Evolutionary conservation across 495 filamentous ascomycete genomes (phyloP).

Genomic region (Haplographium delicatum): DNA sequence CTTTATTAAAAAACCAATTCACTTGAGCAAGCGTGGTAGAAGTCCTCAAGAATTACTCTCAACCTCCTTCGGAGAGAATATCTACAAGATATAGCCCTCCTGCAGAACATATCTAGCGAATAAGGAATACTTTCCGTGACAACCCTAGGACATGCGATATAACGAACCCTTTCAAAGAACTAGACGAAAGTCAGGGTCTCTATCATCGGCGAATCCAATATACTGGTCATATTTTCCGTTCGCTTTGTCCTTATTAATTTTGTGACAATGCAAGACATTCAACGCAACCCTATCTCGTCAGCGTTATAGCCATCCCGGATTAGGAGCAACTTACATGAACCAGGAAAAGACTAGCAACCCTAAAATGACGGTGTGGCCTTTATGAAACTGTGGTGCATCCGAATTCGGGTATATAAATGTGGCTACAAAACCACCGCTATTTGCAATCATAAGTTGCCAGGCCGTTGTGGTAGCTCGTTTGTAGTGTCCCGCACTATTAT

Average conservation of each 20-base stretch:
- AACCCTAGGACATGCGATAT: too few species aligned
- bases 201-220: slow-evolving; percentile 55
- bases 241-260: slow-evolving; percentile 61
- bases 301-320: not conserved
- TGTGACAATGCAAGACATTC: slow-evolving; percentile 61
- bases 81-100: too few species aligned
- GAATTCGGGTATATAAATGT: slow-evolving; percentile 61
- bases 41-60: too few species aligned
- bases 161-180: too few species aligned
- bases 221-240: slow-evolving; percentile 57
- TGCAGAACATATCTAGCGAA: too few species aligned
- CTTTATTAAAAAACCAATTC: too few species aligned
- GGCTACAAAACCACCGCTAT: slow-evolving; percentile 66
- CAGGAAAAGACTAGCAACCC: slow-evolving; percentile 53
- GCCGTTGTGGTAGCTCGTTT: slow-evolving; percentile 76
- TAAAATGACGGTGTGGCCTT: slow-evolving; percentile 56
- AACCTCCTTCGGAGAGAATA: too few species aligned
- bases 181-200: slow-evolving; percentile 60
- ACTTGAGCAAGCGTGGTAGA: too few species aligned
- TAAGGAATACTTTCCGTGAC: too few species aligned
- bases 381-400: slow-evolving; percentile 51
- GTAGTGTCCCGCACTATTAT: slow-evolving; percentile 75
- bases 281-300: slow-evolving; percentile 45
- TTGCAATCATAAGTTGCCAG: slow-evolving; percentile 78
- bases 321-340: slow-evolving; percentile 51